Percentiles rank a stretch among this genome's conserved stretches.
These are phyloP conservation scores for Apiospora hydei DNA, from an alignment of 2,329 filamentous ascomycete species.

Conservation along the genomic window DNA sequence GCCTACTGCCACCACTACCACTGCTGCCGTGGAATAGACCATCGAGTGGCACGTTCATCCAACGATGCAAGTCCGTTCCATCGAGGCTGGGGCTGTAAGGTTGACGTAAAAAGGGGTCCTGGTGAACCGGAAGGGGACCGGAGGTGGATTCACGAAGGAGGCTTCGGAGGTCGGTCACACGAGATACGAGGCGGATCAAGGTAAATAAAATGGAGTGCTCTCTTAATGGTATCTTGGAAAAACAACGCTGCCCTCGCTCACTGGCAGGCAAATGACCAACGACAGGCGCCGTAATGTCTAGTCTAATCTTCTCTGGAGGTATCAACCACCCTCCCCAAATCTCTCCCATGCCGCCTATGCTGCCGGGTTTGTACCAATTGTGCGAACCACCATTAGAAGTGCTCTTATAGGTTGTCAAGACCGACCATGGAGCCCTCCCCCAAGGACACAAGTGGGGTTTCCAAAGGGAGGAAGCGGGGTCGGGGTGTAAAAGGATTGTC, in stretches of 20 bases:
- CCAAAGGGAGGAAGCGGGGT: neutral
- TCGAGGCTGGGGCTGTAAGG: neutral
- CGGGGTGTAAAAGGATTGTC: neutral
- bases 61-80: neutral
- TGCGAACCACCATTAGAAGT: slow-evolving; percentile 17
- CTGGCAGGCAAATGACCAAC: slow-evolving; percentile 14
- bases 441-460: neutral
- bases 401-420: neutral
- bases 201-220: neutral
- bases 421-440: neutral
- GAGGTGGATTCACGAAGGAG: neutral
- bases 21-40: neutral
- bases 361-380: slow-evolving; percentile 22
- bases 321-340: neutral
- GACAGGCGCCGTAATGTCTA: slow-evolving; percentile 10
- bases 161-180: neutral
- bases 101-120: neutral
- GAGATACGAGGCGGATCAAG: neutral
- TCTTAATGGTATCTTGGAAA: slow-evolving; percentile 18
- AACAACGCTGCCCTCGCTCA: slow-evolving; percentile 20
- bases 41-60: neutral
- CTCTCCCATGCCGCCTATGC: slow-evolving; percentile 23
- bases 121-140: neutral
- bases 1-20: neutral
- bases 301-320: slow-evolving; percentile 1